A percentile compares a stretch with the other conserved stretches of the same genome.
These are phyloP conservation scores for Cladosporium sp. DNA, from an alignment of 2,329 filamentous ascomycete genomes.

Conservation along the genomic window DNA sequence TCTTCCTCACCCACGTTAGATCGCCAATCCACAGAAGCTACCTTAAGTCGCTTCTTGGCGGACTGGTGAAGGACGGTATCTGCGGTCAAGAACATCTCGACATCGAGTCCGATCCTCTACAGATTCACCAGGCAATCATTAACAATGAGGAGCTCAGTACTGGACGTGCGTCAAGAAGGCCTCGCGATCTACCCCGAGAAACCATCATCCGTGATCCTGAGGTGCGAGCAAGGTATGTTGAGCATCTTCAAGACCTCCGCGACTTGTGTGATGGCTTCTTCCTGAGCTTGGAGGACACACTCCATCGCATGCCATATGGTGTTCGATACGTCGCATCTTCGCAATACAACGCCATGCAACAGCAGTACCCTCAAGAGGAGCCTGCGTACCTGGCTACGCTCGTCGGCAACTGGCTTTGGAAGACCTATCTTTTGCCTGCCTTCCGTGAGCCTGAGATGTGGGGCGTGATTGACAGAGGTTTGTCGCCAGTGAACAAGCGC, in stretches of 20 bases:
- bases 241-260: constrained; percentile 86
- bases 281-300: constrained; percentile 70
- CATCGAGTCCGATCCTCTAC: constrained; percentile 93
- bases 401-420: constrained; percentile 90
- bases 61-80: constrained; percentile 84
- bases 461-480: constrained; percentile 82
- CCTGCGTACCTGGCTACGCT: constrained; percentile 75
- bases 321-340: constrained; percentile 84
- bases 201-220: constrained; percentile 94
- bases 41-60: constrained; percentile 78
- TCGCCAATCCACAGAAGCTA: constrained; percentile 92
- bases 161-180: constrained; percentile 74
- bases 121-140: constrained; percentile 92
- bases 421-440: constrained; percentile 86
- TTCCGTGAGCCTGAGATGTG: constrained; percentile 87
- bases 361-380: constrained; percentile 76
- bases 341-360: constrained; percentile 72
- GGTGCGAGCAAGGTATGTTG: constrained; percentile 87
- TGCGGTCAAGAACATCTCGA: constrained; percentile 88
- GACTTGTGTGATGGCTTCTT: constrained; percentile 95
- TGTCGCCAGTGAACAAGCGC: constrained; percentile 88
- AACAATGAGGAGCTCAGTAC: constrained; percentile 97
- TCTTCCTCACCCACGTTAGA: constrained; percentile 81
- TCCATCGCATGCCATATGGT: constrained; percentile 89
- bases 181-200: constrained; percentile 81